A percentile compares a stretch with the other conserved stretches of the same genome.
Evolutionary conservation across 768 basidiomycete genomes (phyloP).

Genomic region (Phaeotremella fagi): DNA sequence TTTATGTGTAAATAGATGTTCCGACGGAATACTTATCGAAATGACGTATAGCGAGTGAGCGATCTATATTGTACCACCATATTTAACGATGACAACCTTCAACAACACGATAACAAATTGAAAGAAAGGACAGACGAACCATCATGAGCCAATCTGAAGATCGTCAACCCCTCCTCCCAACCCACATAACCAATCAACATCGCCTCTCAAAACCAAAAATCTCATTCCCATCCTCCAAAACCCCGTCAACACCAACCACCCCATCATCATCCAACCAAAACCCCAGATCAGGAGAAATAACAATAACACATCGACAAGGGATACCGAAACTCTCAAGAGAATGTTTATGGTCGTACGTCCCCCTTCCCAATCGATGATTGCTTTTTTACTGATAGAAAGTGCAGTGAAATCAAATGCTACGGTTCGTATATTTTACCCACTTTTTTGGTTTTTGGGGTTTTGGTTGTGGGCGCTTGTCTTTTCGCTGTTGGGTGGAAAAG

Average conservation of each 20-base stretch:
- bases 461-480: constrained; percentile 29
- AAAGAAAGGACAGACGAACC: no score
- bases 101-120: no score
- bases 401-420: constrained; percentile 44
- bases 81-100: no score
- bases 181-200: constrained; percentile 11
- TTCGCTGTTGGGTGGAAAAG: constrained; percentile 25
- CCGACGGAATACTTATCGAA: no score
- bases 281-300: not conserved
- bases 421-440: constrained; percentile 38
- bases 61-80: no score
- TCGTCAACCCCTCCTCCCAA: constrained; percentile 17
- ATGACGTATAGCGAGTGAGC: no score
- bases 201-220: constrained; percentile 25
- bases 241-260: not conserved
- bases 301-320: constrained; percentile 8
- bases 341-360: constrained; percentile 33
- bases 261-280: not conserved
- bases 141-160: no score
- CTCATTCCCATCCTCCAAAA: constrained; percentile 32
- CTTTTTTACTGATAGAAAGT: not conserved
- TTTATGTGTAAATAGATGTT: no score
- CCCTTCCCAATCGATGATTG: not conserved
- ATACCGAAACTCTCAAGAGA: constrained; percentile 33
- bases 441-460: constrained; percentile 35